A percentile compares a stretch with the other conserved stretches of the same genome.
These are phyloP conservation scores for Linum lewisii DNA, from an alignment of 345 rosid genomes.

Conservation along the genomic window DNA sequence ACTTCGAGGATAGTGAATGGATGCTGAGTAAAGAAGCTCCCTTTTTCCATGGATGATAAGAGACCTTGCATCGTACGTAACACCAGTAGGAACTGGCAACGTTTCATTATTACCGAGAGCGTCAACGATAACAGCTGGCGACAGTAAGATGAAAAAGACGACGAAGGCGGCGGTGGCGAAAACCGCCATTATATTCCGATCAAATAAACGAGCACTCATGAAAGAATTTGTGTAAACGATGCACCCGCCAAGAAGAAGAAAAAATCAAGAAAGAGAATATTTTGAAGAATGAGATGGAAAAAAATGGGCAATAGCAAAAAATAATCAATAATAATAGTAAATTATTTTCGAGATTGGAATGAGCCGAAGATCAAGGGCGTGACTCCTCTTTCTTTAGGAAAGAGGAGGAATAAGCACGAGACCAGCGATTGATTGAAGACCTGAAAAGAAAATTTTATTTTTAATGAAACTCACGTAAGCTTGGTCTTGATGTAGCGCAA, in stretches of 20 bases:
- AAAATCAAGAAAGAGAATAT: background rate
- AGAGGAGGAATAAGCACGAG: no score
- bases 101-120: background rate
- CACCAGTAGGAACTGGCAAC: slow-evolving; percentile 9
- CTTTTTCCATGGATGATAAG: slow-evolving; percentile 49
- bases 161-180: background rate
- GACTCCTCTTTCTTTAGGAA: no score
- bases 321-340: no score
- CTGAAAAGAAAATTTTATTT: no score
- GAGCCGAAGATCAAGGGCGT: background rate
- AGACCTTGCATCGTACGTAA: slow-evolving; percentile 53
- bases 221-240: background rate
- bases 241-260: background rate
- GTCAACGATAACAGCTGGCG: slow-evolving; percentile 9
- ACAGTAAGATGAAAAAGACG: slow-evolving; percentile 6
- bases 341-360: no score
- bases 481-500: no score
- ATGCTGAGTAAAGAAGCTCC: slow-evolving; percentile 65
- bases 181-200: background rate
- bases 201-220: background rate
- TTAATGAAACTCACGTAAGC: no score
- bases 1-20: slow-evolving; percentile 86
- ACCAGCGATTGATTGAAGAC: no score
- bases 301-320: background rate
- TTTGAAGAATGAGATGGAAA: background rate